phyloP scores from a whole-genome alignment of 352 stramenopile genomes.

The Globisporangium canariense region DNA sequence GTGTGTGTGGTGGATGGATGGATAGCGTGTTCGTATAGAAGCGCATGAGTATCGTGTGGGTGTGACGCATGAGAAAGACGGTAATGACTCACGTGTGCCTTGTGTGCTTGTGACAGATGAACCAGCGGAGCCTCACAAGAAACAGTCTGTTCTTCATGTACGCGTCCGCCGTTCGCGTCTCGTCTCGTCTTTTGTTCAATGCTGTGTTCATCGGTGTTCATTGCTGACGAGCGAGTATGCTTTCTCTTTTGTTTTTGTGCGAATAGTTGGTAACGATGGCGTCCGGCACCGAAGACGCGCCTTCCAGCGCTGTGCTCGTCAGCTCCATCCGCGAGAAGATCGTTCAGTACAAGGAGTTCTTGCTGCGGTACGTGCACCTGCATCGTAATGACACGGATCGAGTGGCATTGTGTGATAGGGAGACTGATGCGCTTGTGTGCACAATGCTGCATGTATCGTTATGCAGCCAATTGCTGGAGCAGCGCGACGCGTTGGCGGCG shows the following conservation, averaged over 20 bases:
- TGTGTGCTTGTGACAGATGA: slow-evolving; percentile 17
- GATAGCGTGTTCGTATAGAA: not conserved
- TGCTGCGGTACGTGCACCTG: slow-evolving; percentile 48
- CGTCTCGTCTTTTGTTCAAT: not conserved
- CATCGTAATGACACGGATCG: not conserved
- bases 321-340: slow-evolving; percentile 55
- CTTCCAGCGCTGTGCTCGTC: slow-evolving; percentile 39
- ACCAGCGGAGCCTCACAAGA: slow-evolving; percentile 21
- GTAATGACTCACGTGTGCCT: slow-evolving; percentile 2
- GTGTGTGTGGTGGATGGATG: not conserved
- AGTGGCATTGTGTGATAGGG: slow-evolving; percentile 2
- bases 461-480: slow-evolving; percentile 57
- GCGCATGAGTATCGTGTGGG: not conserved
- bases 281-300: slow-evolving; percentile 34
- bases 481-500: slow-evolving; percentile 38
- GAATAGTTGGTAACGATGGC: slow-evolving; percentile 57
- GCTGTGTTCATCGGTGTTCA: not conserved
- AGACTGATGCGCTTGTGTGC: not conserved
- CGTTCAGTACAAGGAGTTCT: slow-evolving; percentile 66
- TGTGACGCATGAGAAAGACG: slow-evolving; percentile 5
- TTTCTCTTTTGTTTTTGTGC: slow-evolving; percentile 11
- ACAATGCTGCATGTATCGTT: not conserved
- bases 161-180: slow-evolving; percentile 9
- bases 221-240: slow-evolving; percentile 13
- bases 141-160: slow-evolving; percentile 21